phyloP scores from a whole-genome alignment of 768 basidiomycete species.

The Tulasnella sp. region DNA sequence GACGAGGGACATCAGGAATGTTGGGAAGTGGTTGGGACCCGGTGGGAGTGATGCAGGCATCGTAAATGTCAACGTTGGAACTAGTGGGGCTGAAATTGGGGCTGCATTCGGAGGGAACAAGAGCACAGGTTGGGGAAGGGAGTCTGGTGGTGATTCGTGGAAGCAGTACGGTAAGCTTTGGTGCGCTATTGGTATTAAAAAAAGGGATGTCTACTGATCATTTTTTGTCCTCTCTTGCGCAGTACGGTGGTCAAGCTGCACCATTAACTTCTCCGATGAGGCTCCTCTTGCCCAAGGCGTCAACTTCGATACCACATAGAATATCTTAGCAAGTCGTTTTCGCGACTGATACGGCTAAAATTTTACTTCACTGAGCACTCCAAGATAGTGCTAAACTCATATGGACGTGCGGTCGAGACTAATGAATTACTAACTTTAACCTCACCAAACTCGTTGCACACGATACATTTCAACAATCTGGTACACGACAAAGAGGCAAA shows the following conservation, averaged over 20 bases:
- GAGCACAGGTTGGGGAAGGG: slow-evolving; percentile 90
- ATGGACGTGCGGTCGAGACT: too few species aligned
- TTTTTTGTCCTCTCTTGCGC: background rate
- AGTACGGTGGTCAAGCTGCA: slow-evolving; percentile 55
- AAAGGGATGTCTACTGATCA: slow-evolving; percentile 6
- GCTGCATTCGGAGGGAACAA: slow-evolving; percentile 95
- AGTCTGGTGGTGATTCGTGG: slow-evolving; percentile 98
- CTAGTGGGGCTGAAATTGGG: slow-evolving; percentile 61
- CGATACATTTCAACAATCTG: too few species aligned
- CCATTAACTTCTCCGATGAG: slow-evolving; percentile 83
- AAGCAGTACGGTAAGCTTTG: slow-evolving; percentile 74
- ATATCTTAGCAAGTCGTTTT: too few species aligned
- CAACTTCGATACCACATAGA: slow-evolving; percentile 39
- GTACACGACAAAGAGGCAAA: too few species aligned
- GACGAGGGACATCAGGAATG: slow-evolving; percentile 70
- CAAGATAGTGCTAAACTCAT: too few species aligned
- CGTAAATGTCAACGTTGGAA: slow-evolving; percentile 72
- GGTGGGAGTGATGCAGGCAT: slow-evolving; percentile 85
- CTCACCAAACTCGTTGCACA: too few species aligned
- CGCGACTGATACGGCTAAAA: too few species aligned
- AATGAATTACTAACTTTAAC: too few species aligned
- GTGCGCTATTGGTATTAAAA: background rate
- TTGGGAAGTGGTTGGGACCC: slow-evolving; percentile 90
- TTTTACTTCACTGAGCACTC: too few species aligned
- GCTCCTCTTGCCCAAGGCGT: slow-evolving; percentile 92